Evolutionary conservation across 2,329 filamentous ascomycete genomes (phyloP), one percentile per base, ranked within the genome.

Genomic region (Cladophialophora immunda): DNA sequence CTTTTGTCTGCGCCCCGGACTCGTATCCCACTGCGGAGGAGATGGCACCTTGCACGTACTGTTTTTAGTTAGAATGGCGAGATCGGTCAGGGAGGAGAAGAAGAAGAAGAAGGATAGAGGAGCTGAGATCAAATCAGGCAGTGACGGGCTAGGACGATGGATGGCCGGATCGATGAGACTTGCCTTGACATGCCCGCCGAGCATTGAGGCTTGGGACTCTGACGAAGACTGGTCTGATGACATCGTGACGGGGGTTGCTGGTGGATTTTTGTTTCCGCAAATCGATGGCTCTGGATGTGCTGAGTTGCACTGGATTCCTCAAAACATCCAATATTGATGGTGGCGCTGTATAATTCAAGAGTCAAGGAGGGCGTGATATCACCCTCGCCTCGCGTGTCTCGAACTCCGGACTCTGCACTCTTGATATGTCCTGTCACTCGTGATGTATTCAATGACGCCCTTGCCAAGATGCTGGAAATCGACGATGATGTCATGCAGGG

Each of bases 31-130:
- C 65, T 11, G 71, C 67, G 30, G 66, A 68, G 17, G 69, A 66
- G 47, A 69, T 62, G 34, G 68, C 69, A 29, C 72, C 72, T 68
- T 72, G 71, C 47, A 70, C 69, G 65, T 73, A 73, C 68, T 72
- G 17, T 3, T 61, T 25, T 22, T 13, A 11, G 22, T 15, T 32
- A 58, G 54, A n/a, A 7, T n/a, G 30, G 27, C 17, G 17, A n/a
- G 19, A 57, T 52, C 19, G 47, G 38, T 50, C n/a, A n/a, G n/a
- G n/a, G n/a, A n/a, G n/a, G n/a, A n/a, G n/a, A n/a, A n/a, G n/a
- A n/a, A n/a, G n/a, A n/a, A n/a, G n/a, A n/a, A n/a, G n/a, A n/a
- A n/a, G n/a, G n/a, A n/a, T n/a, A n/a, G 36, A 27, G n/a, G 2
- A 61, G 34, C 27, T 15, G n/a, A 36, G 50, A 32, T 11, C 2